Percentiles rank a stretch among this genome's conserved stretches.
phyloP scores from a whole-genome alignment of 2,329 filamentous ascomycete species.

The Macrophomina pseudophaseolina region DNA sequence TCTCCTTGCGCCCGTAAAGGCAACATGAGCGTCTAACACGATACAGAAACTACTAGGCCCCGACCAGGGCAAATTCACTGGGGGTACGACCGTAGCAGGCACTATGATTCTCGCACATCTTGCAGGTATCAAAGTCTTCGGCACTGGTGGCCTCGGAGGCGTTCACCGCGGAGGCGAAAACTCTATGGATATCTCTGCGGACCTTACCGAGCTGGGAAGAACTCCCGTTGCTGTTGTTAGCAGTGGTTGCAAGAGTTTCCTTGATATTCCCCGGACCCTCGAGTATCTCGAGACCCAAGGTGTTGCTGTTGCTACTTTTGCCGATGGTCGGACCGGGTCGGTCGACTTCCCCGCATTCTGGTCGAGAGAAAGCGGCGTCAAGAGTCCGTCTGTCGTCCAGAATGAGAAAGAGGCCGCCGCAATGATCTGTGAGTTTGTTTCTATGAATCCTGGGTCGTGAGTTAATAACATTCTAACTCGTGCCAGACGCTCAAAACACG shows the following conservation, averaged over 20 bases:
- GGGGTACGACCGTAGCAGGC: constrained; percentile 90
- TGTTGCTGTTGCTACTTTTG: constrained; percentile 86
- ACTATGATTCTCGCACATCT: constrained; percentile 89
- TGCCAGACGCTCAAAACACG: constrained; percentile 70
- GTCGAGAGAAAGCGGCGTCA: constrained; percentile 82
- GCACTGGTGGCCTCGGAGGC: constrained; percentile 91
- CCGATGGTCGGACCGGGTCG: constrained; percentile 72
- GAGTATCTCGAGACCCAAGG: constrained; percentile 78
- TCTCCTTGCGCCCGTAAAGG: background rate
- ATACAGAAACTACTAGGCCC: constrained; percentile 3
- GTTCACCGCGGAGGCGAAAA: constrained; percentile 88
- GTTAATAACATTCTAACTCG: background rate
- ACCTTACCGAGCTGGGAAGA: constrained; percentile 89
- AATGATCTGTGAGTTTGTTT: constrained; percentile 69
- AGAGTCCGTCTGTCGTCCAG: constrained; percentile 75
- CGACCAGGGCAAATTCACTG: constrained; percentile 62
- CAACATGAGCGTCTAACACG: background rate
- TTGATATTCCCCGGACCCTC: constrained; percentile 88
- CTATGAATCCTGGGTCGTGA: no score
- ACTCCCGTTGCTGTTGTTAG: constrained; percentile 87
- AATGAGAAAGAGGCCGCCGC: constrained; percentile 83
- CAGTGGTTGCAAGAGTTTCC: constrained; percentile 93
- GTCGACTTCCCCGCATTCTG: constrained; percentile 94
- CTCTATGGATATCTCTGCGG: constrained; percentile 92
- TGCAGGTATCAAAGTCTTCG: constrained; percentile 90